These are phyloP conservation scores for Alternaria burnsii DNA, from an alignment of 2,329 filamentous ascomycete species.

Conservation along the genomic window DNA sequence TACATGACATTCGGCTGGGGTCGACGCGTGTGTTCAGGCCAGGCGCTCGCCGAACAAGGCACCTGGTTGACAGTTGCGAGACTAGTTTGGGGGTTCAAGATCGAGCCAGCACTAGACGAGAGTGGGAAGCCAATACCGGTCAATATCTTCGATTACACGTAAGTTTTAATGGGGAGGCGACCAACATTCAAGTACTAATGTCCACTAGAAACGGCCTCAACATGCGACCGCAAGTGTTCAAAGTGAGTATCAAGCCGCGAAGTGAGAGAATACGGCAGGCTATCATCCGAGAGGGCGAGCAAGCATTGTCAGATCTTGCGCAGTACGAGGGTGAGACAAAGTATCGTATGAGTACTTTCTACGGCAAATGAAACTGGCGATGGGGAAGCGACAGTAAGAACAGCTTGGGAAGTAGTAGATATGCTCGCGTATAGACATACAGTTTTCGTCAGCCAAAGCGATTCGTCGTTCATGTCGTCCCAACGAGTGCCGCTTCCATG, in stretches of 20 bases:
- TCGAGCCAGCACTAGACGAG: constrained; percentile 54
- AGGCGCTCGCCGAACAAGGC: constrained; percentile 67
- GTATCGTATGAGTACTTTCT: constrained; percentile 60
- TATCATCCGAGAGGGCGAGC: constrained; percentile 62
- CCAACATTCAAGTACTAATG: constrained; percentile 9
- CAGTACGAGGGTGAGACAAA: constrained; percentile 65
- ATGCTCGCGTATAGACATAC: not conserved
- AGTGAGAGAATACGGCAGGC: constrained; percentile 59
- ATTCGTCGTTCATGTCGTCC: not conserved
- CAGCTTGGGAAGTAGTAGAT: not conserved
- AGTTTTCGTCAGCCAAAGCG: not conserved
- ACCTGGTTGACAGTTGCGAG: constrained; percentile 67
- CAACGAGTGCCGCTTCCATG: not conserved
- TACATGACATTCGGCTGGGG: constrained; percentile 66
- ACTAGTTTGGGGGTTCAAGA: constrained; percentile 66
- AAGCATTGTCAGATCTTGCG: constrained; percentile 62
- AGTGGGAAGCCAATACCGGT: constrained; percentile 60
- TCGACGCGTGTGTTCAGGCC: constrained; percentile 66
- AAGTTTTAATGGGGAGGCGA: constrained; percentile 26
- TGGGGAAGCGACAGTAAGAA: not conserved
- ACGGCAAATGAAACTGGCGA: constrained; percentile 20
- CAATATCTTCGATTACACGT: constrained; percentile 66
- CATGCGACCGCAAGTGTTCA: constrained; percentile 65
- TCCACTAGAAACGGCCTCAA: constrained; percentile 63
- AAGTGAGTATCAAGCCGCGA: constrained; percentile 62